Percentiles rank a stretch among this genome's conserved stretches.
Evolutionary conservation across 225 moss, liverwort and hornwort species (phyloP).

Genomic region (Pleurozium schreberi): DNA sequence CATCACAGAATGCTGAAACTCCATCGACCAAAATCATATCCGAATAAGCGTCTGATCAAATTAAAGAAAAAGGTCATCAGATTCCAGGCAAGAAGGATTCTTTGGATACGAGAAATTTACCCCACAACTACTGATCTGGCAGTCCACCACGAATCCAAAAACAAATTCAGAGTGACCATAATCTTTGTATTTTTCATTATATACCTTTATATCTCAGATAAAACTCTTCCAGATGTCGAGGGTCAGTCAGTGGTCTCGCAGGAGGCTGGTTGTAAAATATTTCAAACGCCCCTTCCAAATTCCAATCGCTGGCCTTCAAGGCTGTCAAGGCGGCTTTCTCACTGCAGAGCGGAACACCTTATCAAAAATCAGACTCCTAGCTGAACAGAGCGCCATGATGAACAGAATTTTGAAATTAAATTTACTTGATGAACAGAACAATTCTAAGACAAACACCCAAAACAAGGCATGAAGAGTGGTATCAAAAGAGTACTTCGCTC

Average conservation of each 20-base stretch:
- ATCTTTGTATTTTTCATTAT: not conserved
- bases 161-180: not conserved
- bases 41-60: conserved; percentile 70
- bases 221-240: conserved; percentile 83
- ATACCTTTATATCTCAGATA: conserved; percentile 86
- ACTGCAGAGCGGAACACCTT: conserved; percentile 27
- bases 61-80: not conserved
- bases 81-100: not conserved
- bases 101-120: not conserved
- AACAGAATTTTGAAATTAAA: not conserved
- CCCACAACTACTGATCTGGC: not conserved
- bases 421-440: not conserved
- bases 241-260: conserved; percentile 71
- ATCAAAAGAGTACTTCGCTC: conserved; percentile 57
- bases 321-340: conserved; percentile 87
- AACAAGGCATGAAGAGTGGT: not conserved
- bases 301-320: conserved; percentile 91
- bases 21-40: conserved; percentile 96
- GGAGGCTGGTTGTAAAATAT: conserved; percentile 85
- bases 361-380: not conserved
- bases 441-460: not conserved
- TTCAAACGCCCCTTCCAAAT: conserved; percentile 93
- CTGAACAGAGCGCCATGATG: not conserved
- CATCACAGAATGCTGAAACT: conserved; percentile 85
- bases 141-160: not conserved